These are phyloP conservation scores for Thermothielavioides terrestris DNA, from an alignment of 495 filamentous ascomycete species.

Conservation along the genomic window DNA sequence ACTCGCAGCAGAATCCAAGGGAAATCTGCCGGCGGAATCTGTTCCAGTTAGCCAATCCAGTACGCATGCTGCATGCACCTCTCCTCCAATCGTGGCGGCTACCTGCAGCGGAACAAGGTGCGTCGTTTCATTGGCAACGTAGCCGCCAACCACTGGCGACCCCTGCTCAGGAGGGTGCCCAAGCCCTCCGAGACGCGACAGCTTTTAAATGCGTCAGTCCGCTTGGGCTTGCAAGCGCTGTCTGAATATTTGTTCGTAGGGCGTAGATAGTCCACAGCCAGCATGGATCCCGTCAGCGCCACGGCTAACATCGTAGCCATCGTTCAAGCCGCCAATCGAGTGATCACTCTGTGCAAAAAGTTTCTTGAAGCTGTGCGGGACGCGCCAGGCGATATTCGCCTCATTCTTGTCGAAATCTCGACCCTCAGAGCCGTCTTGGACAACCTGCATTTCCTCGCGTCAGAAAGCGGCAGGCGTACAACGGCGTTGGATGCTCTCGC, in stretches of 20 bases:
- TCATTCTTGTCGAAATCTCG: slow-evolving; percentile 7
- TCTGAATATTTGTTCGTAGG: background rate
- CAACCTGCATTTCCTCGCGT: slow-evolving; percentile 1
- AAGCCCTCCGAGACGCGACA: too few relatives aligned
- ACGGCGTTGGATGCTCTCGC: background rate
- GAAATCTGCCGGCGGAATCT: too few relatives aligned
- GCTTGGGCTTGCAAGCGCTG: too few relatives aligned
- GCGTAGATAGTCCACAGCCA: background rate
- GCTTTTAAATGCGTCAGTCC: too few relatives aligned
- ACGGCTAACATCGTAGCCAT: slow-evolving; percentile 7
- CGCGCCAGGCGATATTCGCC: slow-evolving; percentile 5
- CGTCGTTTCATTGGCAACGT: background rate
- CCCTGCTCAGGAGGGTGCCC: too few relatives aligned
- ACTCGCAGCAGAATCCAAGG: background rate
- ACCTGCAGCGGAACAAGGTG: background rate
- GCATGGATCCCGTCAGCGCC: slow-evolving; percentile 4
- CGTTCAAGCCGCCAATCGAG: slow-evolving; percentile 4
- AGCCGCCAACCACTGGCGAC: background rate
- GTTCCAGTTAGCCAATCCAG: too few relatives aligned
- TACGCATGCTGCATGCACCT: too few relatives aligned
- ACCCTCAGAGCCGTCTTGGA: background rate
- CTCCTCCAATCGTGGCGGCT: background rate
- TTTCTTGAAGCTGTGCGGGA: slow-evolving; percentile 1
- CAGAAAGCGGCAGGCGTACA: background rate
- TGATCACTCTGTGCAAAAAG: background rate